Conservation (phyloP, 129 eudicot genomes). For the Calendula officinalis region DNA sequence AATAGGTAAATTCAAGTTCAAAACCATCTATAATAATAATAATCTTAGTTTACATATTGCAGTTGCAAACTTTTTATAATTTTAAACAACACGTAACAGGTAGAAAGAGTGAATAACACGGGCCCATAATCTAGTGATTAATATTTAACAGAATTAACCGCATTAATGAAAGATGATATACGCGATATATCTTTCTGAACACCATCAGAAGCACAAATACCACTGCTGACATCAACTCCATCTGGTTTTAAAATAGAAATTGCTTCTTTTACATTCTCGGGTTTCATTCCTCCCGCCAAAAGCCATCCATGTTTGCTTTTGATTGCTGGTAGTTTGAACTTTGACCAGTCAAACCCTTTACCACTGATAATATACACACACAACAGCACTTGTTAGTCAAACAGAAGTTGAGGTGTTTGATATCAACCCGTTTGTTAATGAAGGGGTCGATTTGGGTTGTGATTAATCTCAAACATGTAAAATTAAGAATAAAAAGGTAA, state of each 20-base stretch:
- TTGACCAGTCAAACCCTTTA: constrained; percentile 84
- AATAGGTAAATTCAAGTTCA: too few species aligned
- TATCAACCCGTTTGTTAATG: not conserved
- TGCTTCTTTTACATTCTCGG: constrained; percentile 67
- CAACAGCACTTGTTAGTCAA: constrained; percentile 16
- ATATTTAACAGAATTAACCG: constrained; percentile 55
- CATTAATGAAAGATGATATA: constrained; percentile 65
- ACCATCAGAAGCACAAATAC: constrained; percentile 89
- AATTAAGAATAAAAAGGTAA: not conserved
- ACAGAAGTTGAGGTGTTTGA: not conserved
- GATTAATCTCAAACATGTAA: not conserved
- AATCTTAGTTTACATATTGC: too few species aligned
- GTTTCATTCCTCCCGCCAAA: constrained; percentile 87
- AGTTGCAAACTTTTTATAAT: too few species aligned
- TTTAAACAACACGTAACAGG: too few species aligned
- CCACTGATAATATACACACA: constrained; percentile 55
- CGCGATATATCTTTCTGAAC: constrained; percentile 67
- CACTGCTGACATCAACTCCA: constrained; percentile 95
- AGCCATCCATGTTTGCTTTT: constrained; percentile 89
- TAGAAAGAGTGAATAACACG: too few species aligned
- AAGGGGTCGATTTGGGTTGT: not conserved
- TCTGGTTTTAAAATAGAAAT: constrained; percentile 59
- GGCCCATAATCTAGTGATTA: constrained; percentile 16
- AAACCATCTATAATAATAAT: too few species aligned
- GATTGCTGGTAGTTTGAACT: constrained; percentile 68